Conservation (phyloP, 495 filamentous ascomycete genomes). For the Niebla homalea region DNA sequence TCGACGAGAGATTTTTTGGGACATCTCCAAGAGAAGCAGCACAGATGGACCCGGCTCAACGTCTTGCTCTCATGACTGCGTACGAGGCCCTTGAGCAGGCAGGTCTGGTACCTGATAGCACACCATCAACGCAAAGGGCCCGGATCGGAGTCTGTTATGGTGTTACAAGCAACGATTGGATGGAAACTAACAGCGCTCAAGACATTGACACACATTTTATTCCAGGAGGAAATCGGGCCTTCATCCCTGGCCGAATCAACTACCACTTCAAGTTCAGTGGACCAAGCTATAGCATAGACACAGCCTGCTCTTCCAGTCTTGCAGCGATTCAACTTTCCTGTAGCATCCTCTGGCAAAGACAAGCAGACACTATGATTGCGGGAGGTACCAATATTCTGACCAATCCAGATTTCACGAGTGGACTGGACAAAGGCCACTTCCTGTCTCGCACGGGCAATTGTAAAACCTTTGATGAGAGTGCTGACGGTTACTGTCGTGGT, state of each 20-base stretch:
- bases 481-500: slow-evolving; percentile 29
- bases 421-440: slow-evolving; percentile 24
- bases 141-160: slow-evolving; percentile 84
- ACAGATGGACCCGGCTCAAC: slow-evolving; percentile 80
- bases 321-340: slow-evolving; percentile 59
- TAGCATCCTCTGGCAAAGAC: slow-evolving; percentile 33
- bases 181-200: slow-evolving; percentile 37
- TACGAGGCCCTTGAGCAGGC: slow-evolving; percentile 74
- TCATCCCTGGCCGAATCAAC: slow-evolving; percentile 11
- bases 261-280: background rate
- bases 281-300: slow-evolving; percentile 50
- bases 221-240: slow-evolving; percentile 25
- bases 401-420: slow-evolving; percentile 23
- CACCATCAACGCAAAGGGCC: slow-evolving; percentile 64
- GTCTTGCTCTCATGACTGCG: slow-evolving; percentile 55
- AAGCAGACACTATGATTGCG: slow-evolving; percentile 25
- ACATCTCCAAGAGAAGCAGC: slow-evolving; percentile 25
- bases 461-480: slow-evolving; percentile 29
- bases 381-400: slow-evolving; percentile 28
- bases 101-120: slow-evolving; percentile 66
- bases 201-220: slow-evolving; percentile 9
- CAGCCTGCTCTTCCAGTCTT: slow-evolving; percentile 58
- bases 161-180: slow-evolving; percentile 80
- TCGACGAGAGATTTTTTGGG: slow-evolving; percentile 27
- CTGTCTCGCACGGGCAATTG: slow-evolving; percentile 28